Percentiles rank a stretch among this genome's conserved stretches.
phyloP scores from a whole-genome alignment of 2,329 filamentous ascomycete species.

The Pseudopithomyces chartarum region DNA sequence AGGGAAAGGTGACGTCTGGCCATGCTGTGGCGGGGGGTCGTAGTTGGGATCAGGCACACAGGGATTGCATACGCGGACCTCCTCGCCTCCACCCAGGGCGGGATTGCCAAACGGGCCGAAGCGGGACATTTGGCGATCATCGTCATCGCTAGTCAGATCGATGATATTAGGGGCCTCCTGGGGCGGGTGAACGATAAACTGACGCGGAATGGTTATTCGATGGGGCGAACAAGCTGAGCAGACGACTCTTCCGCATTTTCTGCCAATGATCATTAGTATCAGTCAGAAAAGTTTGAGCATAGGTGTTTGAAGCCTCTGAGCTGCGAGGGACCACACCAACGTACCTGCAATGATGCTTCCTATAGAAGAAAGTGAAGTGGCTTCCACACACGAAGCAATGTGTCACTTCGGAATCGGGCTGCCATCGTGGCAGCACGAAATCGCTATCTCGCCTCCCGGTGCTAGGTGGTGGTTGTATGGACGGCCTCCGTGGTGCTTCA shows the following conservation, averaged over 20 bases:
- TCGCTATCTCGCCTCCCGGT: conserved; percentile 42
- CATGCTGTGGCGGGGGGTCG: conserved; percentile 60
- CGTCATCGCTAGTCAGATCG: conserved; percentile 52
- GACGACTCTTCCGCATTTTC: conserved; percentile 91
- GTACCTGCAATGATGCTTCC: conserved; percentile 91
- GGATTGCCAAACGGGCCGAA: conserved; percentile 49
- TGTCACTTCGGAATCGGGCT: conserved; percentile 81
- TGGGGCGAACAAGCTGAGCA: conserved; percentile 91
- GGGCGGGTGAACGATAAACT: conserved; percentile 82
- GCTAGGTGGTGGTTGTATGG: conserved; percentile 13
- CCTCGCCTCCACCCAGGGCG: conserved; percentile 66
- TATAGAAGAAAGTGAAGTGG: conserved; percentile 81
- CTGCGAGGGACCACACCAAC: too few species aligned
- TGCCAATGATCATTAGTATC: conserved; percentile 34
- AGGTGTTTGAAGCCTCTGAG: not conserved
- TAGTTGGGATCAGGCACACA: conserved; percentile 73
- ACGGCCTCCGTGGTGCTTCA: conserved; percentile 9
- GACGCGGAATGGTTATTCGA: conserved; percentile 89
- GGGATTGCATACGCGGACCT: conserved; percentile 73
- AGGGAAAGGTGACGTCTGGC: conserved; percentile 11
- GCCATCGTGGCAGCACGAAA: conserved; percentile 76
- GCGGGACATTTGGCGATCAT: conserved; percentile 28
- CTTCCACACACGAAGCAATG: conserved; percentile 83
- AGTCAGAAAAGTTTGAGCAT: not conserved
- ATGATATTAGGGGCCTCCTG: conserved; percentile 42